These are phyloP conservation scores for Fusarium newnesense DNA, from an alignment of 2,329 filamentous ascomycete species.

Conservation along the genomic window DNA sequence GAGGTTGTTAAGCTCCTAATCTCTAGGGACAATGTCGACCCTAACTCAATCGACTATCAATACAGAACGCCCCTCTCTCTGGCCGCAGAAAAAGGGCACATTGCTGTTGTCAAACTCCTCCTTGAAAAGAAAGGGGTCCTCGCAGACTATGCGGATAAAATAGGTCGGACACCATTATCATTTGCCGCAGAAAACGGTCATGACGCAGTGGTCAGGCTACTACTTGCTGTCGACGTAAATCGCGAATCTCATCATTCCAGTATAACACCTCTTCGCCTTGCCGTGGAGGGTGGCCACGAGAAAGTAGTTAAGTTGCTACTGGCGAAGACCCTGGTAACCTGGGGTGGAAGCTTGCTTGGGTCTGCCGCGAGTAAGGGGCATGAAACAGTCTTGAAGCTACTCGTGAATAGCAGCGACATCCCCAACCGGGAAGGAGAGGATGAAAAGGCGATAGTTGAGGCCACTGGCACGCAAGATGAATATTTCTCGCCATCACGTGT, in stretches of 20 bases:
- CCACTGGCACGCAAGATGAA: neutral
- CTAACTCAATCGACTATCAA: neutral
- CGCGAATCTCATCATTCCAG: too few species aligned
- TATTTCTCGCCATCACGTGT: neutral
- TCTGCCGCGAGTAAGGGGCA: neutral
- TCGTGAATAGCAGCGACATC: neutral
- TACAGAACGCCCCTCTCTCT: neutral
- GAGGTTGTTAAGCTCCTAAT: accelerated
- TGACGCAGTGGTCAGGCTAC: neutral
- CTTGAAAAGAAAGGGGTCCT: accelerated
- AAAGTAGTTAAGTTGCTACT: accelerated
- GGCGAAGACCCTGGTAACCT: accelerated
- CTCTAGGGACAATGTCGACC: neutral
- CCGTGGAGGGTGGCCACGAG: neutral
- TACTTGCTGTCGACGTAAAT: too few species aligned
- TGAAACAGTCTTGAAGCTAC: accelerated
- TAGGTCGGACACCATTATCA: accelerated
- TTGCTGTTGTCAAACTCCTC: neutral
- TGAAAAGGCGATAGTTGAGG: accelerated
- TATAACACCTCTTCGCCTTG: too few species aligned
- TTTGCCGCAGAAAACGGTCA: neutral
- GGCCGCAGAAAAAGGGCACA: neutral
- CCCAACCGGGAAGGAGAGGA: accelerated
- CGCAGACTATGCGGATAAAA: accelerated
- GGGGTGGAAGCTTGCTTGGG: accelerated